phyloP scores from a whole-genome alignment of 108 stramenopile genomes.

The Schizochytrium sp. region DNA sequence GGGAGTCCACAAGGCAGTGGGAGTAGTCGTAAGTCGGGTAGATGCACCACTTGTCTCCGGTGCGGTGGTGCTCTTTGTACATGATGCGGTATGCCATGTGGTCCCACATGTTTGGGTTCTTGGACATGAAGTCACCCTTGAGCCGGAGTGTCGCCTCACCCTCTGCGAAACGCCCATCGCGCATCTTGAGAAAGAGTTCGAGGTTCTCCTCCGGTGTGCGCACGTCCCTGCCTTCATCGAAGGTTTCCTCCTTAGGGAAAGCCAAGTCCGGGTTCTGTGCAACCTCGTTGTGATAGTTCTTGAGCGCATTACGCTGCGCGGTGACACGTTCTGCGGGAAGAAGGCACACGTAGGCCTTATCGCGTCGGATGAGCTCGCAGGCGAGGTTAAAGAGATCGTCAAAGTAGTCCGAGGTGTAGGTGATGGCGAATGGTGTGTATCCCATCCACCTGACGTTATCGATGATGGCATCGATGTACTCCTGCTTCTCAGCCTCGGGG shows the following conservation, averaged over 20 bases:
- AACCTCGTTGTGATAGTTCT: conserved; percentile 65
- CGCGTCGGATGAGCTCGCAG: conserved; percentile 85
- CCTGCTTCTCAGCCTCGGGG: conserved; percentile 94
- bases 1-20: conserved; percentile 94
- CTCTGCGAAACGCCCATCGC: conserved; percentile 87
- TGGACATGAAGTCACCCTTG: conserved; percentile 95
- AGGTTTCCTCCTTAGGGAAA: conserved; percentile 42
- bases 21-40: conserved; percentile 99
- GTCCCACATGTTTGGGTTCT: conserved; percentile 95
- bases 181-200: conserved; percentile 91
- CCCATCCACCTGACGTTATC: conserved; percentile 88
- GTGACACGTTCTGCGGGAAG: conserved; percentile 94
- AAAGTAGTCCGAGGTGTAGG: conserved; percentile 94
- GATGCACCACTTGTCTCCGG: conserved; percentile 96
- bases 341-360: conserved; percentile 97
- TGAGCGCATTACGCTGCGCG: conserved; percentile 89
- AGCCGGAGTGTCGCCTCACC: conserved; percentile 91
- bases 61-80: conserved; percentile 93
- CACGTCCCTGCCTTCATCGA: conserved; percentile 74
- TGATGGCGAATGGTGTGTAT: conserved; percentile 91
- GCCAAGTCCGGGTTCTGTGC: conserved; percentile 25
- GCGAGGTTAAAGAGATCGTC: conserved; percentile 88
- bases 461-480: conserved; percentile 89
- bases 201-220: conserved; percentile 89
- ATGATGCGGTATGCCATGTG: conserved; percentile 90